Base-by-base conservation (phyloP, 768 basidiomycete species). In the Naganishia randhawae region DNA sequence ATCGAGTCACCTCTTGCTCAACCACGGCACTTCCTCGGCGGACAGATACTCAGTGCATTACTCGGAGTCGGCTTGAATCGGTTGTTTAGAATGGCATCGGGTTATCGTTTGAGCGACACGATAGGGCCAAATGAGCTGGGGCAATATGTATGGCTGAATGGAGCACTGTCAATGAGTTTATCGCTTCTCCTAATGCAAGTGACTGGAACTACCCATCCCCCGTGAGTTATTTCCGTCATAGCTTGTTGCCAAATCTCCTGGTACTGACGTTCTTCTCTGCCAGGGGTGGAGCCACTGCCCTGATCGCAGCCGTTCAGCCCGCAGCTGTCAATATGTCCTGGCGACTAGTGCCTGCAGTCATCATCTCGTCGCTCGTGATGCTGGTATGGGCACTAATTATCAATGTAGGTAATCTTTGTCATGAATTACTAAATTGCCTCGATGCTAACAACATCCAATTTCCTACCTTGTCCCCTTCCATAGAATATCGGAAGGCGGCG, bases 241-340 rank as follows among this genome's bases (percentile, higher is more conserved):
- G 25, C 37, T 22, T n/a, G n/a, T n/a, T n/a, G n/a, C n/a, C 29
- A 39, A 29, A n/a, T 53, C 45, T 17, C 16, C 22, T 39, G 25
- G 10, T n/a, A 17, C 29, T 16, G 25, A 19, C 19, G 3, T 53
- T 37, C 10, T 41, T 54, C 33, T 1, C 48, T 7, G 11, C 7
- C 45, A 76, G 75, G 8, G 74, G 63, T 19, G 76, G 74, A 31
- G 73, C 74, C 1, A 75, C 76, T 9, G 74, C 73, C 0, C 70
- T 77, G 25, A 61, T 66, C 3, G 72, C 73, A 19, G 71, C 74
- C 0, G 50, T 71, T 0, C 63, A 71, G 33, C 63, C 71, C 6
- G 25, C 45, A 1, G 65, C 69, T 8, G 57, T 73, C 0, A 7
- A 42, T 6, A 61, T 77, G 16, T 71, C 70, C 29, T 77, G 76